phyloP scores from a whole-genome alignment of 1,284 basidiomycete genomes.

The Ceratobasidium theobromae region DNA sequence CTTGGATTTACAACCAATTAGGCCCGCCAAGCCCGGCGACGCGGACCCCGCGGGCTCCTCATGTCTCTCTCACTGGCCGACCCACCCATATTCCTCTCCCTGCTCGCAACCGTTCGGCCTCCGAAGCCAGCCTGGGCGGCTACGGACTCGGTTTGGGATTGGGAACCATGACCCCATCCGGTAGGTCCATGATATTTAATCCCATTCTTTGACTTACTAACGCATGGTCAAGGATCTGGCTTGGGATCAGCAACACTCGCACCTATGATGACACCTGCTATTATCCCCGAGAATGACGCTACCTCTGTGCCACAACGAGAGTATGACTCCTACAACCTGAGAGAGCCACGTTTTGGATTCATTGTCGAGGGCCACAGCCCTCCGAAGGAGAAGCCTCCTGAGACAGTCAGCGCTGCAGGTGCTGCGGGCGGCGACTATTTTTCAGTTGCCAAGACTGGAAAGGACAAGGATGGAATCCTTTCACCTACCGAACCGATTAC shows the following conservation, averaged over 20 bases:
- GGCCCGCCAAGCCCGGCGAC: too few relatives aligned
- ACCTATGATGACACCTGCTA: conserved; percentile 39
- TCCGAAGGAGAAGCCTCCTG: neutral
- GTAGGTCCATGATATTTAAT: neutral
- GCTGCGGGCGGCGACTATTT: conserved; percentile 5
- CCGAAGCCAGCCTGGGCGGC: conserved; percentile 18
- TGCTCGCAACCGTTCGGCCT: conserved; percentile 10
- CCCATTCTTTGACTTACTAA: neutral
- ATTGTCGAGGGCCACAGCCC: neutral
- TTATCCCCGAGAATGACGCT: conserved; percentile 41
- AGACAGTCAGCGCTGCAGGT: conserved; percentile 1
- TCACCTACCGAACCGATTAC: conserved; percentile 42
- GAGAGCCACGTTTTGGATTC: neutral
- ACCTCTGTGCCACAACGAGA: conserved; percentile 34
- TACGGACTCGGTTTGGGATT: conserved; percentile 15
- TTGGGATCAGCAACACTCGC: conserved; percentile 17
- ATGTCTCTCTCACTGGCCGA: conserved; percentile 4
- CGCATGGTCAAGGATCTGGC: neutral
- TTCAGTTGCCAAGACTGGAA: conserved; percentile 10
- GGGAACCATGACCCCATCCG: neutral
- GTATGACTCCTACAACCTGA: neutral
- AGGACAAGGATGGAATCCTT: neutral
- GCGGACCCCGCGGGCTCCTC: conserved; percentile 7
- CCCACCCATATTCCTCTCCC: conserved; percentile 19
- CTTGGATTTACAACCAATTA: too few relatives aligned